Base-by-base conservation (phyloP, 2,329 filamentous ascomycete species). In the Scedosporium apiospermum region DNA sequence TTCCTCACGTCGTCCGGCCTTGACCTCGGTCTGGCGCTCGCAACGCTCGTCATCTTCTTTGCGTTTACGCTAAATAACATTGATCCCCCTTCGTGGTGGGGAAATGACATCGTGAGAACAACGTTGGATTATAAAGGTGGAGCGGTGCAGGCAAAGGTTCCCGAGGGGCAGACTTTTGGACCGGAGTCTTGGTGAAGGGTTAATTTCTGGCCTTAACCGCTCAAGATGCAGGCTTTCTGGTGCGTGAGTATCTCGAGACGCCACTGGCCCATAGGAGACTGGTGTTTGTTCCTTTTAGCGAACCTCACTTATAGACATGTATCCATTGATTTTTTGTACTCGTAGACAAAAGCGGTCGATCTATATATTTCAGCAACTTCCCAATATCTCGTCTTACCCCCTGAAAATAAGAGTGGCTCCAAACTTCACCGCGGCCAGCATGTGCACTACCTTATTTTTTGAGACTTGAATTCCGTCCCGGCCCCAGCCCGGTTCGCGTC, bases 1-100 rank as follows among this genome's bases (percentile, higher is more conserved):
- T 91, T 89, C 68, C 74, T 91, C 64, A 87, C 88, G 0, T 87
- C 86, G 12, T 88, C 87, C 0, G 88, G 83, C 0, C 76, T 91
- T 58, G 88, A 91, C 67, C 78, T 89, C 12, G 88, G 88, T 1
- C 77, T 91, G 1, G 86, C 86, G 1, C 75, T 91, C 27, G 80
- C 78, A 18, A 90, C 88, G 1, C 78, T 91, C 53, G 73, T 89
- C 64, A 86, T 90, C 66, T 90, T 91, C 76, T 84, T 91, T 65
- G 82, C 84, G 0, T 84, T 91, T 65, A 85, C 85, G 1, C 74
- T 91, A 66, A 82, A 85, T 23, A 74, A 81, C n/a, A 81, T 87
- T 49, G 73, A 79, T 30, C 80, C 87, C 62, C 87, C 88, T 0
- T 72, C 73, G 14, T 91, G 89, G 88, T 90, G 88, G 88, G 87